Evolutionary conservation across 305 asterid species (phyloP).

Genomic region (Ilex paraguariensis): DNA sequence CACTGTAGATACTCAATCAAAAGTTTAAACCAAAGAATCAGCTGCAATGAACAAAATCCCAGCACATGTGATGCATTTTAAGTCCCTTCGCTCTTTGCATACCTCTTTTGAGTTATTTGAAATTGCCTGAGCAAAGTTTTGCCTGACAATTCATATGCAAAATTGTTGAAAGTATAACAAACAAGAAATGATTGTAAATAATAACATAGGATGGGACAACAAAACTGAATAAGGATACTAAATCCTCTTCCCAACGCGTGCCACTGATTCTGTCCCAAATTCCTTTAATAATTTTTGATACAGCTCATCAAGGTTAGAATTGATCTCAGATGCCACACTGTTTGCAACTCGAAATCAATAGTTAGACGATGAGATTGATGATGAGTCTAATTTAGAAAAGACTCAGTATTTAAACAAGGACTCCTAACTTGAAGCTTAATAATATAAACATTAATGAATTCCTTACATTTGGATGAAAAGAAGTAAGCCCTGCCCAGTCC

Average conservation of each 20-base stretch:
- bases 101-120: conserved; percentile 95
- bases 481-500: no score
- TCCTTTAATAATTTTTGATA: conserved; percentile 33
- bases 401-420: no score
- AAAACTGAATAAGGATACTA: not conserved
- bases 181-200: no score
- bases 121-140: conserved; percentile 68
- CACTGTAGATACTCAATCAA: conserved; percentile 51
- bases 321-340: conserved; percentile 82
- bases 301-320: conserved; percentile 48
- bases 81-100: not conserved
- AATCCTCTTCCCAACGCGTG: not conserved
- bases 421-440: no score
- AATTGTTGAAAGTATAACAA: not conserved
- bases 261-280: conserved; percentile 40
- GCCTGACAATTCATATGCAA: conserved; percentile 47
- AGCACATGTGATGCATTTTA: not conserved
- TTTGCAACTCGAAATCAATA: conserved; percentile 13
- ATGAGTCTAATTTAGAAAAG: no score
- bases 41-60: not conserved
- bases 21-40: not conserved
- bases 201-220: no score
- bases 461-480: no score
- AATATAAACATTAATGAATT: no score
- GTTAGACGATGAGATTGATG: no score